A percentile compares a stretch with the other conserved stretches of the same genome.
phyloP scores from a whole-genome alignment of 306 rosid species.

The Vigna radiata region DNA sequence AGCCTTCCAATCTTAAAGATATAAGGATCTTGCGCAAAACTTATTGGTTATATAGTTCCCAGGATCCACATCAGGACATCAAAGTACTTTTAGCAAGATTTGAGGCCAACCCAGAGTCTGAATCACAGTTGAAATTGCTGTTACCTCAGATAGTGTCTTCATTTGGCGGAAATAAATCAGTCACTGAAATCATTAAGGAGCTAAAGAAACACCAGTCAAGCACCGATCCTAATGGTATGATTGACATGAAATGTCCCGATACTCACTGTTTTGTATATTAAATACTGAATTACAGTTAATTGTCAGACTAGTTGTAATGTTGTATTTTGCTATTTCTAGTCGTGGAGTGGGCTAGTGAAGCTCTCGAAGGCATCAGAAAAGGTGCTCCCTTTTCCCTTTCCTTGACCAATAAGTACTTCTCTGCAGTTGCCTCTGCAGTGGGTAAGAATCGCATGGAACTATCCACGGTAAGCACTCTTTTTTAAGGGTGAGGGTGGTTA shows the following conservation, averaged over 20 bases:
- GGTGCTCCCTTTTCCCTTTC: slow-evolving; percentile 96
- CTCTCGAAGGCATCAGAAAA: slow-evolving; percentile 89
- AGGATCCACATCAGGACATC: slow-evolving; percentile 86
- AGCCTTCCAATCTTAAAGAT: slow-evolving; percentile 6
- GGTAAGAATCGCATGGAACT: slow-evolving; percentile 61
- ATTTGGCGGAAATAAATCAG: slow-evolving; percentile 73
- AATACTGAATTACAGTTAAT: slow-evolving; percentile 18
- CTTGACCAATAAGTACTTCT: slow-evolving; percentile 79
- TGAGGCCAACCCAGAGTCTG: slow-evolving; percentile 78
- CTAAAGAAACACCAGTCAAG: slow-evolving; percentile 70
- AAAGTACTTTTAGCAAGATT: slow-evolving; percentile 69
- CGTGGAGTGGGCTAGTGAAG: slow-evolving; percentile 93
- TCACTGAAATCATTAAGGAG: slow-evolving; percentile 72
- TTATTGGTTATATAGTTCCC: slow-evolving; percentile 64
- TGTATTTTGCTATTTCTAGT: slow-evolving; percentile 55
- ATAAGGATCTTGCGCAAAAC: slow-evolving; percentile 35
- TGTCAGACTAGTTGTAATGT: slow-evolving; percentile 14
- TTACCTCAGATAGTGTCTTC: slow-evolving; percentile 77
- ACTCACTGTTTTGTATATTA: slow-evolving; percentile 1
- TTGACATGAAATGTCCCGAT: slow-evolving; percentile 35
- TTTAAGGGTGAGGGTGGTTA: not conserved
- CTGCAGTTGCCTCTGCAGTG: slow-evolving; percentile 76
- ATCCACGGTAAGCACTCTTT: slow-evolving; percentile 67
- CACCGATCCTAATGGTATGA: slow-evolving; percentile 71
- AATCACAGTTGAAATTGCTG: slow-evolving; percentile 68